A percentile compares a stretch with the other conserved stretches of the same genome.
phyloP scores from a whole-genome alignment of 192 early-diverging fungal species.

The Chytriomyces sp. region DNA sequence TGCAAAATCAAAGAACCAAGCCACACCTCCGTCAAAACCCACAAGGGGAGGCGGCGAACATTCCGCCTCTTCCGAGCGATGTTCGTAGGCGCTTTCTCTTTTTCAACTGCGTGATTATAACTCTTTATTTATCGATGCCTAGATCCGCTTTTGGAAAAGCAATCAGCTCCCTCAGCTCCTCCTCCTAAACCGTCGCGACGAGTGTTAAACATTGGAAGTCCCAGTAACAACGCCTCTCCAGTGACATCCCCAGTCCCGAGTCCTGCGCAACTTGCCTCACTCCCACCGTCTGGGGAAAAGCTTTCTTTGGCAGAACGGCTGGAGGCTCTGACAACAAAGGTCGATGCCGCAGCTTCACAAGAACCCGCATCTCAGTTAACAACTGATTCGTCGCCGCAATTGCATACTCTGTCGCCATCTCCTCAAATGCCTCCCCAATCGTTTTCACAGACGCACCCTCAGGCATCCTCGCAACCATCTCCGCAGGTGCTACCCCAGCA shows the following conservation, averaged over 20 bases:
- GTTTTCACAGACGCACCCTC: too few species aligned
- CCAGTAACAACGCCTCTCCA: not conserved
- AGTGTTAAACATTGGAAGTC: not conserved
- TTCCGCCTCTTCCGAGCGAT: too few species aligned
- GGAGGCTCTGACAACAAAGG: constrained; percentile 18
- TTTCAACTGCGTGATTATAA: too few species aligned
- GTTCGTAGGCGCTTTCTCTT: too few species aligned
- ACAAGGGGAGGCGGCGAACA: too few species aligned
- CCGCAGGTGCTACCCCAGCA: not conserved
- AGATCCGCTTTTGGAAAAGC: too few species aligned
- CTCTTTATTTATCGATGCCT: too few species aligned
- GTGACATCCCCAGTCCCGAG: not conserved
- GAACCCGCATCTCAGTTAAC: not conserved
- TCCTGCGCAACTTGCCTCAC: not conserved
- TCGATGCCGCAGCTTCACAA: not conserved
- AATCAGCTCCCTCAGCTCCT: not conserved
- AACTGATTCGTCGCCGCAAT: not conserved
- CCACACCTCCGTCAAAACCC: too few species aligned
- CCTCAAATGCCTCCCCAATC: not conserved
- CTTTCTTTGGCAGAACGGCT: constrained; percentile 29
- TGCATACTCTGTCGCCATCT: not conserved
- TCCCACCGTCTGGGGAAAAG: not conserved
- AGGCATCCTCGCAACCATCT: not conserved
- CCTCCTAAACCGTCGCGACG: constrained; percentile 33
- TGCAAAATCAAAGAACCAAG: too few species aligned